phyloP scores from a whole-genome alignment of 768 basidiomycete genomes.

The Leccinum aurantiacum region DNA sequence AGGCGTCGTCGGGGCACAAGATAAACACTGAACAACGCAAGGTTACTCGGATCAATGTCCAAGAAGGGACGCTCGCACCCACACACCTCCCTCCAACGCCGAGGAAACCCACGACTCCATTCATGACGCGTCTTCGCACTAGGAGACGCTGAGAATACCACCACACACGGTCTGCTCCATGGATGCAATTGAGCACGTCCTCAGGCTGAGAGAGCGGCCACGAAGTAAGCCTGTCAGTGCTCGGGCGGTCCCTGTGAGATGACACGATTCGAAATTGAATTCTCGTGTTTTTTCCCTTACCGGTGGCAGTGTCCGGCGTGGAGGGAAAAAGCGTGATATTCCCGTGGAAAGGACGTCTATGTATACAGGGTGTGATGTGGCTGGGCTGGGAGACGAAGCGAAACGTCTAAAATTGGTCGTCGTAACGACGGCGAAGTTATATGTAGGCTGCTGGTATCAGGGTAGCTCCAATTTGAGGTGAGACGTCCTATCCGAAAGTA shows the following conservation, averaged over 20 bases:
- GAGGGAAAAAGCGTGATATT: neutral
- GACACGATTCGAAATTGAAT: neutral
- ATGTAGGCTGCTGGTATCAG: too few relatives aligned
- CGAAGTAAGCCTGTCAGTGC: neutral
- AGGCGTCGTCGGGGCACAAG: neutral
- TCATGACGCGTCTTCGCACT: neutral
- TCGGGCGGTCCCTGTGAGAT: neutral
- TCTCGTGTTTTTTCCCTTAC: neutral
- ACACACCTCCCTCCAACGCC: neutral
- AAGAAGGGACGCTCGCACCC: neutral
- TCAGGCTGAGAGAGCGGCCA: neutral
- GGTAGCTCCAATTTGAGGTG: too few relatives aligned
- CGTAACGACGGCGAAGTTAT: too few relatives aligned
- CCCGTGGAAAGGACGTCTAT: neutral
- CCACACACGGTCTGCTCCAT: neutral
- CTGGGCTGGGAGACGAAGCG: neutral
- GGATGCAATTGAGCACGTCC: neutral
- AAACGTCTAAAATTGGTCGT: neutral
- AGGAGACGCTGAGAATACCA: neutral
- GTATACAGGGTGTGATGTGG: neutral
- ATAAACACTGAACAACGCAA: neutral
- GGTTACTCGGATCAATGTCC: neutral
- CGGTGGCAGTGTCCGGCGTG: neutral
- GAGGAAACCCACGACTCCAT: neutral
- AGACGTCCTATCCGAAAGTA: too few relatives aligned